Evolutionary conservation across 2,329 filamentous ascomycete genomes (phyloP), one percentile per base, ranked within the genome.

Genomic region (Alternaria sp.): DNA sequence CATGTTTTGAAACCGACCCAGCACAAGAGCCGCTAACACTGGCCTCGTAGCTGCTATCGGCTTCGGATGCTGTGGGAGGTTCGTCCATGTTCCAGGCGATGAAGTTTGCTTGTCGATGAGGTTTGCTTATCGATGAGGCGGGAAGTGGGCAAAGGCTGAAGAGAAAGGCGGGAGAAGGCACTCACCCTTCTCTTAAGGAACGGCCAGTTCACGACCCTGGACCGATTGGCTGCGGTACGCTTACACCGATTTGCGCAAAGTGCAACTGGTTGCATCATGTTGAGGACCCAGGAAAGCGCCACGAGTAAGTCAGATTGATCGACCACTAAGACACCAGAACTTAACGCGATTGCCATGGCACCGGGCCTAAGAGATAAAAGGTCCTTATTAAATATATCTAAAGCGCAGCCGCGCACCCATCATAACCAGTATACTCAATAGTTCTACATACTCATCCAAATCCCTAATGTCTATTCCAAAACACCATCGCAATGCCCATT

Each of bases 401-500:
- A 40, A 20, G 36, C n/a, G 36, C 36, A 40, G 14, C n/a, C 14
- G 36, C 36, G n/a, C 36, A 41, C 38, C 38, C 9, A 41, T 41
- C 18, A 22, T 22, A 22, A 20, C 18, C 10, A 6, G 5, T 41
- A 41, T 41, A 22, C 38, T 10, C 18, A 41, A 7, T 40, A 22
- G 22, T 22, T 5, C 18, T 41, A 22, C 38, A 40, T 9, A 8
- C n/a, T 16, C 34, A 40, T 18, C n/a, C 8, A 40, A 20, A 20
- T 20, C 36, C 9, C 38, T 8, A 41, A 41, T 22, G 18, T 41
- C 38, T 41, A 41, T 22, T 5, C 18, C 38, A 44, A 5, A 44
- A 44, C 41, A 44, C 50, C 50, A 30, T 52, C 32, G 50, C 36
- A 52, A 52, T 52, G 50, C 50, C 36, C 50, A 52, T 18, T n/a